Evolutionary conservation across 2,329 filamentous ascomycete genomes (phyloP).

Genomic region (Didymella sp.): DNA sequence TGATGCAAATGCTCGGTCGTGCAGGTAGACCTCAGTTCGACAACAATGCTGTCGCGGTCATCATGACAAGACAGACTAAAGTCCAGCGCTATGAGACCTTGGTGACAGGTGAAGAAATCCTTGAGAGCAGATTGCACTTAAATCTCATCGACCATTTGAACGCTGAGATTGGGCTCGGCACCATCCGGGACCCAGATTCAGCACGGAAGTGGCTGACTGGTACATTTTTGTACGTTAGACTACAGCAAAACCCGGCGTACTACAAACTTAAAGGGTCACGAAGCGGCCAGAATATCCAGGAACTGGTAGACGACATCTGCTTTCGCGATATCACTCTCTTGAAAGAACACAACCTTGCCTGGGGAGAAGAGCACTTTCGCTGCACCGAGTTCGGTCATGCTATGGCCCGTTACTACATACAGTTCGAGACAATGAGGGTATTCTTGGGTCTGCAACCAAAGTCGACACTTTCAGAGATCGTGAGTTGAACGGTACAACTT

Average conservation of each 20-base stretch:
- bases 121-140: conserved; percentile 80
- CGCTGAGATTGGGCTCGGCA: conserved; percentile 80
- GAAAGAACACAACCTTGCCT: conserved; percentile 65
- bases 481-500: conserved; percentile 51
- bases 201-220: conserved; percentile 77
- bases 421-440: conserved; percentile 78
- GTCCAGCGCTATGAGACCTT: conserved; percentile 73
- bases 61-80: conserved; percentile 75
- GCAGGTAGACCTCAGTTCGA: conserved; percentile 87
- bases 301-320: conserved; percentile 73
- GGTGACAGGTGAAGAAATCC: conserved; percentile 72
- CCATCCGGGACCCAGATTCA: conserved; percentile 67
- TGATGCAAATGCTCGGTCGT: conserved; percentile 90
- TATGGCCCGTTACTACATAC: conserved; percentile 84
- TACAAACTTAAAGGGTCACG: conserved; percentile 69
- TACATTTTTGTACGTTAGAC: conserved; percentile 79
- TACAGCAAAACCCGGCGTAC: conserved; percentile 72
- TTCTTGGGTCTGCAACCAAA: conserved; percentile 68
- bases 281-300: conserved; percentile 62
- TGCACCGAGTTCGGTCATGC: conserved; percentile 77
- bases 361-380: conserved; percentile 56
- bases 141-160: conserved; percentile 86
- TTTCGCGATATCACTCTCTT: conserved; percentile 71
- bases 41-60: conserved; percentile 75
- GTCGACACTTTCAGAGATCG: conserved; percentile 71